Base-by-base conservation (phyloP, 2,329 filamentous ascomycete species). In the Aspergillus tanneri region DNA sequence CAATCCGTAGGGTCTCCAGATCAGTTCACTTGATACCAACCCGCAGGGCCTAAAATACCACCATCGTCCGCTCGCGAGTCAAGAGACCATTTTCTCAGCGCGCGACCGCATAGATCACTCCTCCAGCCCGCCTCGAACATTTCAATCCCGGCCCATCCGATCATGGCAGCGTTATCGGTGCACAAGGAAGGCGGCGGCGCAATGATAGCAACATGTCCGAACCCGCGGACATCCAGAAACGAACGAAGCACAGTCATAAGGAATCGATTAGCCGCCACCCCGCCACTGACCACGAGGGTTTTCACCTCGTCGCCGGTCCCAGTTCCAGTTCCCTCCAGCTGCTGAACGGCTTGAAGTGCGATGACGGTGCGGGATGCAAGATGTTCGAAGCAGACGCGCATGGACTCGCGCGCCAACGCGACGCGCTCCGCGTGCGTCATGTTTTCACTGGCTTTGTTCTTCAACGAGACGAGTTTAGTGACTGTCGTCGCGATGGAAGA, bases 81-180 rank as follows among this genome's bases (percentile, higher is more conserved):
- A 67, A 95, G 78, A 2, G 83, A 76, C 90, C 90, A 96, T 65
- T 84, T 87, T 38, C 79, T 77, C 37, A 87, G 64, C 2, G 85
- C 78, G 38, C 78, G 66, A 47, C 85, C 78, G 19, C 73, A 76
- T 47, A 91, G 62, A 16, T 80, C 78, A 7, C 83, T 85, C 49
- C 75, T 71, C 77, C 82, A 91, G 0, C 92, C 91, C 1, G 81
- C 82, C 67, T 87, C 80, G 63, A 81, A 96, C 91, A 99, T 96
- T 71, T 97, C 91, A 56, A 91, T 79, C 0, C 87, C 93, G 1
- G 91, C 78, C 92, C 93, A 97, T 1, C 87, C 92, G 65, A 97
- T 91, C 93, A 99, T 99, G 39, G 90, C 89, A 10, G 93, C 93
- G 69, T 99, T 97, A 63, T 99, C 93, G 0, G 90, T 96, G 65